A percentile compares a stretch with the other conserved stretches of the same genome.
phyloP scores from a whole-genome alignment of 1,284 basidiomycete genomes.

The Inonotus obliquus region DNA sequence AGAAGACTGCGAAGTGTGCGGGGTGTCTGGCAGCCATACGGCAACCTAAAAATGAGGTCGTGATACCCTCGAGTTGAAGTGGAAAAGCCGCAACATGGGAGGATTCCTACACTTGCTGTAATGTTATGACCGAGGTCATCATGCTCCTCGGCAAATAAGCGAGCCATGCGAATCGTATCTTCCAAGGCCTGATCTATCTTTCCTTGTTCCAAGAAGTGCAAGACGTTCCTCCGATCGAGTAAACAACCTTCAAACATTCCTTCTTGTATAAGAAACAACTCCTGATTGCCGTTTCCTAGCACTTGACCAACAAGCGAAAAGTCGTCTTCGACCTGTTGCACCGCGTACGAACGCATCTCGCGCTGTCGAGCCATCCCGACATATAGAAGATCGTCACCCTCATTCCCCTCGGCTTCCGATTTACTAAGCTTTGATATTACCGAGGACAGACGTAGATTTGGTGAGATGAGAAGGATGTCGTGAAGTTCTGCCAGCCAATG shows the following conservation, averaged over 20 bases:
- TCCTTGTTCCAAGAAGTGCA: too few species aligned
- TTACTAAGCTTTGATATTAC: too few species aligned
- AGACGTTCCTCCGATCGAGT: background rate
- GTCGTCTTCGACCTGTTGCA: background rate
- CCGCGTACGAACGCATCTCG: background rate
- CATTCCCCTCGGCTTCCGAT: background rate
- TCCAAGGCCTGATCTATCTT: background rate
- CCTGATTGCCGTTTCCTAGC: background rate
- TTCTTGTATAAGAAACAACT: background rate
- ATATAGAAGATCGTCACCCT: background rate
- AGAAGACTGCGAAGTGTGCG: slow-evolving; percentile 3
- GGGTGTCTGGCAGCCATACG: background rate
- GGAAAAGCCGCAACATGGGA: background rate
- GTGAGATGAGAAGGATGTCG: background rate
- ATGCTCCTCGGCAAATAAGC: background rate
- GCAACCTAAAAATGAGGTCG: background rate
- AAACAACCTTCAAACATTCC: background rate
- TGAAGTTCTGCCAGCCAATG: background rate
- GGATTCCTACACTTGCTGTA: background rate
- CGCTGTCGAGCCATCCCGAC: background rate
- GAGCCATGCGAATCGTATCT: background rate
- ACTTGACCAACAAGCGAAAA: background rate
- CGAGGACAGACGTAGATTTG: background rate
- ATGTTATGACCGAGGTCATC: background rate
- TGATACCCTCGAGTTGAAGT: background rate